Conservation (phyloP, 2,329 filamentous ascomycete genomes). For the Pseudogymnoascus sp. region DNA sequence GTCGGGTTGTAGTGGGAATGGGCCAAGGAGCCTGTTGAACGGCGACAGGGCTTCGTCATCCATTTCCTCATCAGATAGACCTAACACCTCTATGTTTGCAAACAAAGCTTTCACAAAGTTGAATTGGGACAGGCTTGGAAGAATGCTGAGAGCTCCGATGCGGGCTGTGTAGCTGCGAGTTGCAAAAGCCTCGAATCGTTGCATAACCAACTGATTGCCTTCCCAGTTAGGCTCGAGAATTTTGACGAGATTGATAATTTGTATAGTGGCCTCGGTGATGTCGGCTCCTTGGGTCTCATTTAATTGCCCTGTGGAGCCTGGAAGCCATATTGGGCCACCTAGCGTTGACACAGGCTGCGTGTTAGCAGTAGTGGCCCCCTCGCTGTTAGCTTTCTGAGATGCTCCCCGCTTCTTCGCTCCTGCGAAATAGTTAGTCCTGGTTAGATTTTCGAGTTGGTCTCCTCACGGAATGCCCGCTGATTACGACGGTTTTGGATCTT, state of each 20-base stretch:
- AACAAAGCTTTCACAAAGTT: not conserved
- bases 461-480: not conserved
- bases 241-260: not conserved
- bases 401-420: not conserved
- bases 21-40: not conserved
- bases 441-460: not conserved
- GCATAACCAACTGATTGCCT: not conserved
- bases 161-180: slow-evolving; percentile 8
- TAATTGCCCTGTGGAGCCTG: not conserved
- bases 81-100: not conserved
- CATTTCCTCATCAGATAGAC: slow-evolving; percentile 7
- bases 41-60: not conserved
- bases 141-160: slow-evolving; percentile 1
- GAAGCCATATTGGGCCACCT: not conserved
- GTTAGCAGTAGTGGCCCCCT: not conserved
- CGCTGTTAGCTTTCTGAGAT: not conserved
- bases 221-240: not conserved
- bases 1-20: not conserved
- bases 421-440: not conserved
- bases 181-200: slow-evolving; percentile 8
- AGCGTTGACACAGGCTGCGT: not conserved
- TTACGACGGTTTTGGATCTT: not conserved
- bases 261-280: not conserved
- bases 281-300: not conserved
- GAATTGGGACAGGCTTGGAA: not conserved